phyloP scores from a whole-genome alignment of 1,139 yeast genomes.

The Geotrichum phurueaensis region DNA sequence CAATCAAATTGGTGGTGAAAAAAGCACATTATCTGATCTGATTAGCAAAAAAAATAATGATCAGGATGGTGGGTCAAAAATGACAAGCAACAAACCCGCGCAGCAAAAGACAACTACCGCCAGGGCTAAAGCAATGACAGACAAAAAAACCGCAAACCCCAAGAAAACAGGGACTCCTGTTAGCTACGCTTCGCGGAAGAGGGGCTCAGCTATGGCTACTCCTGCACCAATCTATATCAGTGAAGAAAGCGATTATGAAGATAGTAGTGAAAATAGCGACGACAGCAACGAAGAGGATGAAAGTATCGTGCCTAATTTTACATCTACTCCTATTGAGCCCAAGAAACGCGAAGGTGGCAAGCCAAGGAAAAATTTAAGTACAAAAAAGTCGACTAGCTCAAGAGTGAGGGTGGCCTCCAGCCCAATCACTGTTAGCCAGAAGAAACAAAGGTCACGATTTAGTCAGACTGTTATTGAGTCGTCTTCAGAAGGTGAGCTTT shows the following conservation, averaged over 20 bases:
- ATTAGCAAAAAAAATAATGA: neutral
- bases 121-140: neutral
- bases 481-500: neutral
- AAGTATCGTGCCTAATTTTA: neutral
- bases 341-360: neutral
- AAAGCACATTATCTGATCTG: neutral
- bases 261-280: neutral
- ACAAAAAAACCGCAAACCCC: neutral
- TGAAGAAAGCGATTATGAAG: neutral
- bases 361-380: neutral
- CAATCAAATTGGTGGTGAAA: neutral
- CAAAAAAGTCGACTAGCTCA: neutral
- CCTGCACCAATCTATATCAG: neutral
- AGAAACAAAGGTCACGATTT: neutral
- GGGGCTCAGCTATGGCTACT: neutral
- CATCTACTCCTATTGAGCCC: neutral
- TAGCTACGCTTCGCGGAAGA: neutral
- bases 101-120: neutral
- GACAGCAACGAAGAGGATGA: neutral
- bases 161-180: neutral
- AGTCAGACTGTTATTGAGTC: neutral
- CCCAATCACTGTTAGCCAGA: neutral
- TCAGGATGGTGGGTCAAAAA: neutral
- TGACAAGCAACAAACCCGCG: neutral
- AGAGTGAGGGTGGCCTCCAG: neutral